Evolutionary conservation across 352 stramenopile species (phyloP).

Genomic region (Phytopythium ostracodes): DNA sequence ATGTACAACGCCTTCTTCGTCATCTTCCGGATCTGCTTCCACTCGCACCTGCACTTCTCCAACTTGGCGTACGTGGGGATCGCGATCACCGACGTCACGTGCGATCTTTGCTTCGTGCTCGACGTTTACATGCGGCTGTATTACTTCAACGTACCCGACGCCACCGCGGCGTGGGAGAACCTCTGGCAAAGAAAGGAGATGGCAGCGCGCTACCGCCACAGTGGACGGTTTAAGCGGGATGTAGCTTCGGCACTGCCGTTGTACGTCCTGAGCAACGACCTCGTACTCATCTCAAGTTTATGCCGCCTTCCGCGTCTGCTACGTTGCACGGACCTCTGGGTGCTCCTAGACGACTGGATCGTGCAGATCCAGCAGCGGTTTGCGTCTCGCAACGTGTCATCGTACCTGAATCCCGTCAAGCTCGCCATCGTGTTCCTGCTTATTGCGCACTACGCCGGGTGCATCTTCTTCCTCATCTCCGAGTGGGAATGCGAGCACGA

Average conservation of each 20-base stretch:
- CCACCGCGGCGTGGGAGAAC: constrained; percentile 23
- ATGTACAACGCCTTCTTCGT: constrained; percentile 64
- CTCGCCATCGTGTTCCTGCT: constrained; percentile 68
- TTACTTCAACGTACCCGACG: constrained; percentile 33
- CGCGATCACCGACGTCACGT: constrained; percentile 39
- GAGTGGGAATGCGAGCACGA: constrained; percentile 44
- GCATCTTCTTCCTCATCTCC: constrained; percentile 68
- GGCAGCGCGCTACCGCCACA: constrained; percentile 36
- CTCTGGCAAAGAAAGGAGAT: constrained; percentile 30
- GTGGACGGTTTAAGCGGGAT: constrained; percentile 39
- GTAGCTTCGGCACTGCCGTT: constrained; percentile 50
- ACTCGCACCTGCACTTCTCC: constrained; percentile 39
- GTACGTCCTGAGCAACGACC: constrained; percentile 33
- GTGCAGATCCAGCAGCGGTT: constrained; percentile 68
- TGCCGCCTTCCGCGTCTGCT: constrained; percentile 57
- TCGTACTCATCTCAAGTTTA: constrained; percentile 20
- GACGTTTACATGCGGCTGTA: constrained; percentile 73
- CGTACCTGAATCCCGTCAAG: constrained; percentile 64
- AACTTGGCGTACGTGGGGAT: constrained; percentile 14
- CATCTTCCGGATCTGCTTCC: constrained; percentile 69
- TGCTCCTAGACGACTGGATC: constrained; percentile 59
- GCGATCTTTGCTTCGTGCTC: constrained; percentile 41
- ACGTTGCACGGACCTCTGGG: constrained; percentile 45
- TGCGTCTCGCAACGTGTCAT: constrained; percentile 59
- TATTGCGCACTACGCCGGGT: constrained; percentile 54